Evolutionary conservation across 2,329 filamentous ascomycete species (phyloP).

Genomic region (Clarireedia homoeocarpa): DNA sequence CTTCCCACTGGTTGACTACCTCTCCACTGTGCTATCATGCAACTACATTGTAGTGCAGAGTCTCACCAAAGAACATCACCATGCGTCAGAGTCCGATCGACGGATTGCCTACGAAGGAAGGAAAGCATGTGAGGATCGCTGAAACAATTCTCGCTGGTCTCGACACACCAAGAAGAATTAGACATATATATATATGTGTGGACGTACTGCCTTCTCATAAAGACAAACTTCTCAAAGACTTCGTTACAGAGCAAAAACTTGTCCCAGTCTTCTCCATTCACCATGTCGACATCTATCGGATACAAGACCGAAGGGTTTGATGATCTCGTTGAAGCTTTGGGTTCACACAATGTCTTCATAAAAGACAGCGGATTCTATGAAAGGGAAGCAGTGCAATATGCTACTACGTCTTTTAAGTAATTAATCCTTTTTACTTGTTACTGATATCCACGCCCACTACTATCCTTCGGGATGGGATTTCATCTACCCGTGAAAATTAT

Average conservation of each 20-base stretch:
- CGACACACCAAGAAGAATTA: background rate
- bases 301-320: background rate
- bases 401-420: background rate
- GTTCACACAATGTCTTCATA: slow-evolving; percentile 26
- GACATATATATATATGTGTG: background rate
- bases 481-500: background rate
- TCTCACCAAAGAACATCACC: background rate
- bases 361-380: background rate
- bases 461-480: background rate
- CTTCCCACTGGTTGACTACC: background rate
- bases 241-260: no score
- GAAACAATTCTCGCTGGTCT: background rate
- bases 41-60: background rate
- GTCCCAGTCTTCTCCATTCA: background rate
- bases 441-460: background rate
- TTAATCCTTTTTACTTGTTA: background rate
- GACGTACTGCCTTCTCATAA: background rate
- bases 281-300: background rate
- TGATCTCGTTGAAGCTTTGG: slow-evolving; percentile 26
- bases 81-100: background rate
- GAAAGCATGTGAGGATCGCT: background rate
- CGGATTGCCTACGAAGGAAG: background rate
- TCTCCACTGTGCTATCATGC: background rate
- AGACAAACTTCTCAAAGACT: background rate
- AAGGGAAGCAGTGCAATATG: background rate